A percentile compares a stretch with the other conserved stretches of the same genome.
Conservation (phyloP, 768 basidiomycete genomes). For the Boletus reticulatus region DNA sequence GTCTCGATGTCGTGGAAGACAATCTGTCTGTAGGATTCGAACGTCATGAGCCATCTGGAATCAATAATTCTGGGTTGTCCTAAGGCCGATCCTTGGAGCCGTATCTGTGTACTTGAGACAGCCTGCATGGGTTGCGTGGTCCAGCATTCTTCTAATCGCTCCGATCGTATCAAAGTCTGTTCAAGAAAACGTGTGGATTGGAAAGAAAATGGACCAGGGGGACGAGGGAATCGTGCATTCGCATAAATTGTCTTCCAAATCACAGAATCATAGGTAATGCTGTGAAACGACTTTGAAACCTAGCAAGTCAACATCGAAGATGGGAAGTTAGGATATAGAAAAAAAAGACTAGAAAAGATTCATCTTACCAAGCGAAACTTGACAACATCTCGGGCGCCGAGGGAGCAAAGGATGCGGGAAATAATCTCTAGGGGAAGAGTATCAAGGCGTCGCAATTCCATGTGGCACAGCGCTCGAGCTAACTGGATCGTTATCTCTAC, state of each 20-base stretch:
- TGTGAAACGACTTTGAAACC: slow-evolving; percentile 5
- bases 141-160: slow-evolving; percentile 4
- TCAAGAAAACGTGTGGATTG: slow-evolving; percentile 8
- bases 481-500: no score
- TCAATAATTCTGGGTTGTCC: slow-evolving; percentile 2
- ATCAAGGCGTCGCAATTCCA: no score
- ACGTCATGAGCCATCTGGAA: slow-evolving; percentile 5
- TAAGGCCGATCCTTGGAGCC: neutral
- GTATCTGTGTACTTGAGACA: neutral
- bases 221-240: neutral
- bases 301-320: neutral
- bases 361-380: no score
- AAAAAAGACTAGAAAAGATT: no score
- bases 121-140: slow-evolving; percentile 3
- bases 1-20: slow-evolving; percentile 1
- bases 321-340: no score
- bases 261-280: neutral
- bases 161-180: neutral
- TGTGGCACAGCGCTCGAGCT: no score
- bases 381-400: no score
- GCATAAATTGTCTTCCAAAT: slow-evolving; percentile 10
- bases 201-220: slow-evolving; percentile 6
- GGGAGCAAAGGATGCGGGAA: no score
- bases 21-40: neutral
- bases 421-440: no score